Base-by-base conservation (phyloP, 2,329 filamentous ascomycete genomes). In the Ramichloridium luteum region DNA sequence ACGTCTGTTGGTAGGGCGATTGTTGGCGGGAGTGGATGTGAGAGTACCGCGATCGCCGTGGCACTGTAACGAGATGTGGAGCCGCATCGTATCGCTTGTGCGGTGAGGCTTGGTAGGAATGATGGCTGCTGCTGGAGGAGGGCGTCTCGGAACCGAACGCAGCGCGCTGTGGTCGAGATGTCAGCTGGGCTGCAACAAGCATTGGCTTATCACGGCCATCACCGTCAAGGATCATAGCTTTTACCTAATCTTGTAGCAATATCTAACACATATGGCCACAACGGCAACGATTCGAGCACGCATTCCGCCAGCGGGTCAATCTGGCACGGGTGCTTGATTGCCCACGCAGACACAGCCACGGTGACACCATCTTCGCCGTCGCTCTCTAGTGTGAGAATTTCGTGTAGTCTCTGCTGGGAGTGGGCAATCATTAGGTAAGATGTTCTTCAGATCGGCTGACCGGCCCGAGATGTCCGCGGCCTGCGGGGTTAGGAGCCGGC, bases 231-330 rank as follows among this genome's bases (percentile, higher is more conserved):
- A n/a, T 14, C 13, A 17, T 14, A 9, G 28, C 36, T 31, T 36
- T 16, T 56, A 70, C 67, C 61, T 16, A 74, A 59, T 22, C 44
- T 49, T n/a, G 59, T 50, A 23, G 75, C 48, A 16, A 74, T 54
- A 16, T 59, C 53, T 34, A 72, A 44, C 4, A 67, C 60, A 37
- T 66, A 65, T 3, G 62, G 56, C 51, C 67, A 70, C 27, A 62
- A 58, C 18, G 64, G 58, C 20, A 74, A 49, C 15, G 62, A 64
- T 36, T 68, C 61, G 16, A 66, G 47, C n/a, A 70, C 44, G 18
- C 54, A 51, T n/a, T 51, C 53, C 10, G 58, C 57, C 13, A 74
- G 50, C 13, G 53, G 48, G 8, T 54, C 50, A 27, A 71, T 49
- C 30, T 65, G 62, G 45, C 70, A 73, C 16, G 59, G 58, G 36